These are phyloP conservation scores for Epichloe coenophiala DNA, from an alignment of 2,329 filamentous ascomycete genomes.

Conservation along the genomic window DNA sequence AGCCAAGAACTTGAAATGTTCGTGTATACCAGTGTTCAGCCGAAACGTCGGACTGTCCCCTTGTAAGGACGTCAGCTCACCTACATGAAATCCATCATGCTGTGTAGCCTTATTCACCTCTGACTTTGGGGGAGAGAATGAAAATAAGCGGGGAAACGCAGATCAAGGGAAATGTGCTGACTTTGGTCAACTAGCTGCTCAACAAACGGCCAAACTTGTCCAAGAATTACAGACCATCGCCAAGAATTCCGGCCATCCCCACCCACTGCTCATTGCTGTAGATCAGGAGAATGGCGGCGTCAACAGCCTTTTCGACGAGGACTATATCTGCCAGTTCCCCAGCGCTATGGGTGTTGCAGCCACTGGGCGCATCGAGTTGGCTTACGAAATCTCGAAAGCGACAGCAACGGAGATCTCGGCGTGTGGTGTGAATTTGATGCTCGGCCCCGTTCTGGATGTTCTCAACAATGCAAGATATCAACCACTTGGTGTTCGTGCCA, in stretches of 20 bases:
- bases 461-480: constrained; percentile 87
- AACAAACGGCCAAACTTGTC: constrained; percentile 77
- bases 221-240: constrained; percentile 89
- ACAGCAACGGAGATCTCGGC: constrained; percentile 86
- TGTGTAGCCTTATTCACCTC: not conserved
- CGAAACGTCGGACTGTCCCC: too few species aligned
- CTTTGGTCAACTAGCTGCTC: constrained; percentile 52
- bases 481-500: constrained; percentile 76
- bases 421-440: constrained; percentile 89
- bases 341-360: constrained; percentile 96
- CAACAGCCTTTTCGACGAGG: constrained; percentile 91
- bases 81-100: not conserved
- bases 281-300: constrained; percentile 98
- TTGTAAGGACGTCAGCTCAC: not conserved
- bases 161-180: constrained; percentile 3
- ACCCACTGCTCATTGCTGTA: constrained; percentile 77
- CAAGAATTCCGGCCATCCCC: constrained; percentile 75
- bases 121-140: not conserved
- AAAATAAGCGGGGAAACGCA: not conserved
- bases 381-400: constrained; percentile 82
- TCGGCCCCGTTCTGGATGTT: constrained; percentile 87
- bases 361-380: constrained; percentile 69
- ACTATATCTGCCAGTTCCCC: constrained; percentile 91
- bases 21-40: constrained; percentile 11
- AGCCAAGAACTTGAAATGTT: constrained; percentile 76